Evolutionary conservation across 495 filamentous ascomycete species (phyloP), one percentile per base, ranked within the genome.

Genomic region (Neurospora discreta): DNA sequence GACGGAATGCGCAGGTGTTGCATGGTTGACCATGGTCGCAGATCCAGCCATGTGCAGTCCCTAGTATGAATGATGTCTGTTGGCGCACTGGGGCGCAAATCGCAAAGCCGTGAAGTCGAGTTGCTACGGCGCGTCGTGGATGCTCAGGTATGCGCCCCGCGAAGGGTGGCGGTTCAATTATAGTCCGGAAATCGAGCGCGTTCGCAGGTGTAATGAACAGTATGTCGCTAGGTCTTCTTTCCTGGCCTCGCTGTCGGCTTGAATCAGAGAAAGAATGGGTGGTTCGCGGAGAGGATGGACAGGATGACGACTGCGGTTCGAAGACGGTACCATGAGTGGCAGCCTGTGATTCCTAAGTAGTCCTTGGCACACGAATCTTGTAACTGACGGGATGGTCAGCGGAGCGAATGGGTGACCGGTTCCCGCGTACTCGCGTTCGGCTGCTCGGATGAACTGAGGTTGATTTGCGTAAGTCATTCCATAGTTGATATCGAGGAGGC

Each of bases 41-140:
- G 78, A 75, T 70, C 78, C 75, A 40, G 73, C 43, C 76, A 79
- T 79, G 8, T 33, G 13, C 26, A 16, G 15, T 16, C 52, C 11
- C 52, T 18, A 18, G 23, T 65, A 65, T 65, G 52, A 7, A 18
- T 16, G 26, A 26, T 33, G 26, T 36, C 15, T 15, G 26, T 65
- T 15, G 52, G 52, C 52, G 26, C 52, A 65, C 52, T 15, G 9
- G 52, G 23, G 52, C 52, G 52, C 52, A 65, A 65, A 33, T 16
- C 52, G 52, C 52, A 65, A 18, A 60, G 52, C 33, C 13, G 4
- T 65, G 52, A 33, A 33, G 52, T 33, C 52, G 23, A 18, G 52
- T 18, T 65, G 26, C 3, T 65, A 30, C 8, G 15, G 30, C 52
- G 52, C 52, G 52, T 15, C 26, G 52, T 13, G 26, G 23, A 18